Percentiles rank a stretch among this genome's conserved stretches.
Evolutionary conservation across 495 filamentous ascomycete species (phyloP).

Genomic region (Poronia punctata): DNA sequence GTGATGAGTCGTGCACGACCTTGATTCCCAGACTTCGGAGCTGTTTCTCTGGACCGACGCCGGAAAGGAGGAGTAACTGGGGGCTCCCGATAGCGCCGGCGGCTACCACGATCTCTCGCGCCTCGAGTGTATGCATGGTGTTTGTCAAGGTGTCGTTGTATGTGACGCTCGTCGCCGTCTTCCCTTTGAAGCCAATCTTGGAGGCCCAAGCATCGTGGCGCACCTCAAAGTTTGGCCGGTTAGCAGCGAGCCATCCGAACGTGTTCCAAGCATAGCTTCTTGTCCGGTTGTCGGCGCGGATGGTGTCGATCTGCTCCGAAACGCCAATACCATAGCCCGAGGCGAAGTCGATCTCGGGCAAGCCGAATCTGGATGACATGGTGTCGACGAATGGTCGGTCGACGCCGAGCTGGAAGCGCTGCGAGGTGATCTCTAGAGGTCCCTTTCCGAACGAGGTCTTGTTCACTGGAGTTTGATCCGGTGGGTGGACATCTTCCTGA

Average conservation of each 20-base stretch:
- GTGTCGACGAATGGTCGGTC: conserved; percentile 1
- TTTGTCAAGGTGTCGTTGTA: conserved; percentile 25
- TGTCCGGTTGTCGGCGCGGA: conserved; percentile 8
- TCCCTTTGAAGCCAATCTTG: conserved; percentile 8
- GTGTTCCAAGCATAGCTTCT: conserved; percentile 1
- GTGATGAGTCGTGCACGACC: conserved; percentile 59
- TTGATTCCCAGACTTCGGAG: conserved; percentile 54
- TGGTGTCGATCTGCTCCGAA: neutral
- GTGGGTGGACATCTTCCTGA: neutral
- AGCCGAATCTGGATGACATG: neutral
- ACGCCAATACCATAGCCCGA: conserved; percentile 8
- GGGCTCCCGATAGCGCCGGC: conserved; percentile 68
- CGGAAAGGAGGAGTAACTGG: conserved; percentile 60
- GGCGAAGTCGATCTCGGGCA: conserved; percentile 5
- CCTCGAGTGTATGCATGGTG: conserved; percentile 47
- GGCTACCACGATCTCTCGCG: conserved; percentile 65
- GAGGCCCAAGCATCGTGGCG: conserved; percentile 4
- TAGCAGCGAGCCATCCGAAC: conserved; percentile 1
- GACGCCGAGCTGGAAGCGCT: neutral
- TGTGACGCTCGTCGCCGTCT: conserved; percentile 3
- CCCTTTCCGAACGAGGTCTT: conserved; percentile 2
- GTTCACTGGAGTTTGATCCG: neutral
- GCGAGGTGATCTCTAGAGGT: neutral
- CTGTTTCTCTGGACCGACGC: conserved; percentile 59
- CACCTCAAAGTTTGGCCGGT: conserved; percentile 5